Conservation (phyloP, 768 basidiomycete species). For the Tylopilus sp. region DNA sequence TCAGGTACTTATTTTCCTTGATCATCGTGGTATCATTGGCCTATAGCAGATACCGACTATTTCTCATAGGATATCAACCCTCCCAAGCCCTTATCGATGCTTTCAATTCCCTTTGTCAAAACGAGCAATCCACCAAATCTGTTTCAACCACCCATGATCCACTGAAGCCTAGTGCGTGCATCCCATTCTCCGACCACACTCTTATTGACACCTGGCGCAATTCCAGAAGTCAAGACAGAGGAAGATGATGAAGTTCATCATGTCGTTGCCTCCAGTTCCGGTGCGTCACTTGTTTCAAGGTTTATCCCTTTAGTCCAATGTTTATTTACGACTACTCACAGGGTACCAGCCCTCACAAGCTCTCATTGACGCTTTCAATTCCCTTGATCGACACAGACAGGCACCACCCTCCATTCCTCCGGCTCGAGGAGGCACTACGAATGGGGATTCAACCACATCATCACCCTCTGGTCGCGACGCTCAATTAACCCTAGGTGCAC, state of each 20-base stretch:
- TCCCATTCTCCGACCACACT: not conserved
- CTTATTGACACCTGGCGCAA: not conserved
- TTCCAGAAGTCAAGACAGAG: constrained; percentile 5
- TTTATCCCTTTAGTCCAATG: not conserved
- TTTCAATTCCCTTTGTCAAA: not conserved
- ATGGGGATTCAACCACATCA: not conserved
- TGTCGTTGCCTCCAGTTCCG: not conserved
- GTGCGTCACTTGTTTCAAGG: not conserved
- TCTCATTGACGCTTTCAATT: constrained; percentile 12
- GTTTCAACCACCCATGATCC: not conserved
- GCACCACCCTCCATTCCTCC: not conserved
- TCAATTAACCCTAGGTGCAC: not conserved
- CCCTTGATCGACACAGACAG: not conserved
- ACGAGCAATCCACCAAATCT: not conserved
- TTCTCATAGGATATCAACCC: constrained; percentile 11
- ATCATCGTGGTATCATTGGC: not conserved
- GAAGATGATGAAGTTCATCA: not conserved
- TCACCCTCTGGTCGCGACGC: not conserved
- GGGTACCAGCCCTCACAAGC: constrained; percentile 13
- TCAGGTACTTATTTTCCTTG: not conserved
- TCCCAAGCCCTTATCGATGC: constrained; percentile 16
- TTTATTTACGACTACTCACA: not conserved
- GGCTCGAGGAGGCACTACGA: not conserved
- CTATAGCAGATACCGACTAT: not conserved
- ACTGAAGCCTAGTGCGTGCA: not conserved